These are phyloP conservation scores for Pleodorina starrii DNA, from an alignment of 139 green algal genomes.

Conservation along the genomic window DNA sequence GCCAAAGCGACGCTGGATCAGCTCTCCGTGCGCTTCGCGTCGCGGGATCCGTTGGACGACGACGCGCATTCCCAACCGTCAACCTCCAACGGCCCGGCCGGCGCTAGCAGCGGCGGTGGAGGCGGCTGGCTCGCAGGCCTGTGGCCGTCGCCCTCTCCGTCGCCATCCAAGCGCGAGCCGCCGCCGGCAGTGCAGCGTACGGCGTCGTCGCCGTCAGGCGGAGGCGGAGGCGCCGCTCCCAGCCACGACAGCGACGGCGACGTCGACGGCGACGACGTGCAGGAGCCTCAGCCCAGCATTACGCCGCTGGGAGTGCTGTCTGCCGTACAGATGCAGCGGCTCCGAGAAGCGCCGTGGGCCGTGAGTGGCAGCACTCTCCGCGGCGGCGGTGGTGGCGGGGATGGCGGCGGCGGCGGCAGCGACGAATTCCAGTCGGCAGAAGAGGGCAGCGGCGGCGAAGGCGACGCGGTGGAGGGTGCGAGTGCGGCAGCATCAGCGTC, in stretches of 20 bases:
- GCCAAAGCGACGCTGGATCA: conserved; percentile 14
- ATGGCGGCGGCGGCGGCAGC: background rate
- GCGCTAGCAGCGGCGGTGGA: background rate
- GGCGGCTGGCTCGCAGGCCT: conserved; percentile 3
- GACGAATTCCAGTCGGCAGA: conserved; percentile 5
- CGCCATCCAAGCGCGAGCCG: background rate
- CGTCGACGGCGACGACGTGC: background rate
- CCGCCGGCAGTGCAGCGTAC: background rate
- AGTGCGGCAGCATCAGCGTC: background rate
- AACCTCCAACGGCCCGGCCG: background rate
- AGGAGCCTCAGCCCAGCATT: background rate
- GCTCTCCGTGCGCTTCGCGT: conserved; percentile 8
- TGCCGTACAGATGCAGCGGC: conserved; percentile 12
- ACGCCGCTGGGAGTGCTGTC: conserved; percentile 24
- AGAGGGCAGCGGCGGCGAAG: conserved; percentile 1
- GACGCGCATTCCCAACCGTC: background rate
- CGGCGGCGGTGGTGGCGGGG: background rate
- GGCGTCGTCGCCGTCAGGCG: background rate
- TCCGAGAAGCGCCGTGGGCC: conserved; percentile 6
- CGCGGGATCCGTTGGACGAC: background rate
- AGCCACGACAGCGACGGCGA: background rate
- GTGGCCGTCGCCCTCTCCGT: background rate
- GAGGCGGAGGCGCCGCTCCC: background rate
- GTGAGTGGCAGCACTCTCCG: background rate
- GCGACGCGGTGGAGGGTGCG: background rate